Percentiles rank a stretch among this genome's conserved stretches.
phyloP scores from a whole-genome alignment of 192 early-diverging fungal genomes.

The Backusella tuberculispora region DNA sequence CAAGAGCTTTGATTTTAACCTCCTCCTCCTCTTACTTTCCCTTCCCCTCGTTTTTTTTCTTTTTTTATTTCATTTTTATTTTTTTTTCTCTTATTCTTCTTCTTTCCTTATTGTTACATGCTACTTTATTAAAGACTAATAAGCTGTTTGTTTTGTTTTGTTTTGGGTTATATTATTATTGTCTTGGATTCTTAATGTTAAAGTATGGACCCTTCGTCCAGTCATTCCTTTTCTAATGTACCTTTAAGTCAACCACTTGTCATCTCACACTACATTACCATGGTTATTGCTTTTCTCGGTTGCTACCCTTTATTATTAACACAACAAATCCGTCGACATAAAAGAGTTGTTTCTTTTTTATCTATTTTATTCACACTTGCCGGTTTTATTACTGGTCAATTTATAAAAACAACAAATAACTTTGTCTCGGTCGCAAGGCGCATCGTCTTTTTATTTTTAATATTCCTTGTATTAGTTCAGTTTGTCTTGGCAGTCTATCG shows the following conservation, averaged over 20 bases:
- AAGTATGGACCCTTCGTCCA: constrained; percentile 20
- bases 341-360: not conserved
- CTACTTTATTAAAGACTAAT: not conserved
- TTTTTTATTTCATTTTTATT: constrained; percentile 9
- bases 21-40: constrained; percentile 9
- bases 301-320: constrained; percentile 47
- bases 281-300: constrained; percentile 45
- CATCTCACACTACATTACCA: constrained; percentile 49
- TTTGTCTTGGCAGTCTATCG: constrained; percentile 1
- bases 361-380: constrained; percentile 18
- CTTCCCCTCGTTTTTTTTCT: not conserved
- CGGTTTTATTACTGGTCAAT: constrained; percentile 18
- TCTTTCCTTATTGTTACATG: not conserved
- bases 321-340: constrained; percentile 28
- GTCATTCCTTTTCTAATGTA: constrained; percentile 23
- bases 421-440: not conserved
- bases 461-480: constrained; percentile 8
- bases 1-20: not conserved
- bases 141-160: not conserved
- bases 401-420: not conserved
- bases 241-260: constrained; percentile 47
- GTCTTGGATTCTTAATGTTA: constrained; percentile 7
- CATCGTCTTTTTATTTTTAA: not conserved
- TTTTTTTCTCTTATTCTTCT: not conserved
- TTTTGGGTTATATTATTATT: no score